Evolutionary conservation across 2,329 filamentous ascomycete species (phyloP), one percentile per base, ranked within the genome.

Genomic region (Monosporascus sp.): DNA sequence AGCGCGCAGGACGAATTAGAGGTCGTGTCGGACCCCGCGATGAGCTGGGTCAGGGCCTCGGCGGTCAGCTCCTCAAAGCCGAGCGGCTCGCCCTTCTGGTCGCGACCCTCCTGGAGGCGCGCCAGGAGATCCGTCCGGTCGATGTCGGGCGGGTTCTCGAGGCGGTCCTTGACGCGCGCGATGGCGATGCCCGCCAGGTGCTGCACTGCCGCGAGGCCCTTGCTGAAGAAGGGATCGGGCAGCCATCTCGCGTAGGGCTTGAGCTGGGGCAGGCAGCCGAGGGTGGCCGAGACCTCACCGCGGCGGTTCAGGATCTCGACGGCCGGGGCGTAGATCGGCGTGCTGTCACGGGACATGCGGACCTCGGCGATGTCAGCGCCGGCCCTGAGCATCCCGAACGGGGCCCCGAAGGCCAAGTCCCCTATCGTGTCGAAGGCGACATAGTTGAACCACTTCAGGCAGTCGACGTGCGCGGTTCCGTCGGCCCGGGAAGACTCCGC

Each of bases 251-350:
- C 91, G 61, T 84, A 95, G 0, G 90, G 89, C 69, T 89, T 93
- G 48, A 96, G 74, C 54, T 75, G 71, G 0, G 91, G 90, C 52
- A 86, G 75, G 64, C 84, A 88, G 1, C 91, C 91, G 3, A 97
- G 76, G 0, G 91, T 85, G 4, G 85, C 88, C 14, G 87, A 92
- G 31, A 96, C 90, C 66, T 96, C 91, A 52, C 91, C 92, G 48
- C 91, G 81, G 16, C 91, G 83, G 73, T 96, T 96, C 52, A 96
- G 77, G 4, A 96, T 92, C 71, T 96, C 86, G 57, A 96, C 90
- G 9, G 91, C 92, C 0, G 87, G 82, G 0, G 87, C 88, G 63
- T 87, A 90, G 27, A 83, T 82, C 4, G 87, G 81, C 2, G 82
- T 76, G 1, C 79, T 76, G 55, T 84, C 76, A 0, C 85, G 83